Percentiles rank a stretch among this genome's conserved stretches.
These are phyloP conservation scores for Lepidium africanum DNA, from an alignment of 345 rosid species.

Conservation along the genomic window DNA sequence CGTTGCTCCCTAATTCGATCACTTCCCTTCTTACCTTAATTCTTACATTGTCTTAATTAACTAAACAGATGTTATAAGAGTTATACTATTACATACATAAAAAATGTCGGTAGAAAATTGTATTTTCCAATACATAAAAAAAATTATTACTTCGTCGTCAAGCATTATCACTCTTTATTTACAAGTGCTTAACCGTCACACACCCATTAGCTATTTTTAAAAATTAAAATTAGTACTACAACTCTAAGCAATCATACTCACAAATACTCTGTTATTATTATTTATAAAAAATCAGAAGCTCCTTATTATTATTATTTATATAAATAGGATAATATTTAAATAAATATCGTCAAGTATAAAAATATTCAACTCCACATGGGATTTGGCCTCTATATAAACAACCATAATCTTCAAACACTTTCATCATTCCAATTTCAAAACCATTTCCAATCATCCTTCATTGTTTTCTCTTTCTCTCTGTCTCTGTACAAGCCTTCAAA, in stretches of 20 bases:
- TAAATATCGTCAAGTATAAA: constrained; percentile 8
- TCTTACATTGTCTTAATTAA: too few species aligned
- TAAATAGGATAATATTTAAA: neutral
- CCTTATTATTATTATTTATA: neutral
- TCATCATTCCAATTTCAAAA: constrained; percentile 22
- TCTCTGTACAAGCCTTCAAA: neutral
- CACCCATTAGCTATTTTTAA: constrained; percentile 4
- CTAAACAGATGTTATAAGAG: neutral
- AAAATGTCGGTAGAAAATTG: constrained; percentile 25
- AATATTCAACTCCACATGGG: constrained; percentile 22
- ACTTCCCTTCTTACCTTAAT: too few species aligned
- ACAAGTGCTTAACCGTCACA: constrained; percentile 27
- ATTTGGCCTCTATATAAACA: constrained; percentile 19
- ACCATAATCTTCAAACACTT: neutral
- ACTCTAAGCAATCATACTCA: constrained; percentile 22
- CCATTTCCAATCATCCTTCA: neutral
- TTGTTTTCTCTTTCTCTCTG: neutral
- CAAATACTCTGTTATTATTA: constrained; percentile 7
- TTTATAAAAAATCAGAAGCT: constrained; percentile 5
- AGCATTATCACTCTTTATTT: constrained; percentile 18
- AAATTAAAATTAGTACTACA: neutral
- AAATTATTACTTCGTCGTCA: constrained; percentile 9
- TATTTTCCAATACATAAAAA: constrained; percentile 7
- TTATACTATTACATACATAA: neutral
- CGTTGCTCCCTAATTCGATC: too few species aligned